These are phyloP conservation scores for Escovopsis sp. DNA, from an alignment of 2,329 filamentous ascomycete species.

Conservation along the genomic window DNA sequence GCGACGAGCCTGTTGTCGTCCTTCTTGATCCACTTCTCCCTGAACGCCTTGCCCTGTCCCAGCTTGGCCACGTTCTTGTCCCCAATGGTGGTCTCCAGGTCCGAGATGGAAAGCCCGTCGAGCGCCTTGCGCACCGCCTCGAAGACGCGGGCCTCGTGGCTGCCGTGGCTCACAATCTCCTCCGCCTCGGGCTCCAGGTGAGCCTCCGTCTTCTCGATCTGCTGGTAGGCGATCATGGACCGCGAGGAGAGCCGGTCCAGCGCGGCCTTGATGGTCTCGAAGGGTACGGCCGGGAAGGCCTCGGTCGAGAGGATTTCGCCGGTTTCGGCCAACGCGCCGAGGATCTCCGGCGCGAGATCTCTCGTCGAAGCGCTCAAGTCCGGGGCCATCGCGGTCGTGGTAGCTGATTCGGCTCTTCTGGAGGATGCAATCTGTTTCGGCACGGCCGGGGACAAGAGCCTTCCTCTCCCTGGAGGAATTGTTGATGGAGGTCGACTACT, in stretches of 20 bases:
- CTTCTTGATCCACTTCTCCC: conserved; percentile 58
- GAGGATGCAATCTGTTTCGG: not conserved
- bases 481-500: too few species aligned
- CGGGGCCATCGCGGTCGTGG: conserved; percentile 4
- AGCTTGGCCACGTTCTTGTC: conserved; percentile 64
- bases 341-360: conserved; percentile 50
- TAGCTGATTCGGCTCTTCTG: not conserved
- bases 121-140: conserved; percentile 55
- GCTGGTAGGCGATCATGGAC: conserved; percentile 76
- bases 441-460: conserved; percentile 1
- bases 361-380: conserved; percentile 12
- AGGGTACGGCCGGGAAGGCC: conserved; percentile 51
- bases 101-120: conserved; percentile 68
- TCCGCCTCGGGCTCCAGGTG: conserved; percentile 62
- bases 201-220: conserved; percentile 65
- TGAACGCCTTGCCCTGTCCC: conserved; percentile 92
- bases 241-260: conserved; percentile 75
- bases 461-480: not conserved
- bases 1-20: conserved; percentile 41
- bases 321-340: conserved; percentile 48
- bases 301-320: conserved; percentile 54
- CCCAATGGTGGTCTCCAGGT: conserved; percentile 55
- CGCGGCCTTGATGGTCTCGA: conserved; percentile 65
- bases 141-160: conserved; percentile 72
- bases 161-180: conserved; percentile 58